phyloP scores from a whole-genome alignment of 257 asterid genomes.

The Solanum megistacrolobum region DNA sequence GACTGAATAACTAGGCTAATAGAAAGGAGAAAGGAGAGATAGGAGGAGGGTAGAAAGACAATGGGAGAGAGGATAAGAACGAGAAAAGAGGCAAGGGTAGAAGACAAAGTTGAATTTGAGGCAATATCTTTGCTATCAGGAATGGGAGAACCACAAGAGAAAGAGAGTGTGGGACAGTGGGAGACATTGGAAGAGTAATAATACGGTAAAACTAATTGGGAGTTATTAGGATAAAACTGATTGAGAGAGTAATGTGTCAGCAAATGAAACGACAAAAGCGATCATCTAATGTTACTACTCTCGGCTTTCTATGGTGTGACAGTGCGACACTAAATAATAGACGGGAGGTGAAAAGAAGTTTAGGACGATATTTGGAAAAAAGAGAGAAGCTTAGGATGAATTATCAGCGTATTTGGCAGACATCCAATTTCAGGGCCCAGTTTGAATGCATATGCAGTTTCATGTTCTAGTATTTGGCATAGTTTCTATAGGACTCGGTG shows the following conservation, averaged over 20 bases:
- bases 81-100: not conserved
- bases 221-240: not conserved
- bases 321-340: not conserved
- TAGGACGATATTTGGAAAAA: not conserved
- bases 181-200: not conserved
- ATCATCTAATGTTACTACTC: not conserved
- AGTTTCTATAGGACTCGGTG: not conserved
- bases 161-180: not conserved
- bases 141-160: not conserved
- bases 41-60: not conserved
- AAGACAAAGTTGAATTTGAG: not conserved
- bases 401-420: not conserved
- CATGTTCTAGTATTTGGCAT: not conserved
- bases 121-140: not conserved
- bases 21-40: not conserved
- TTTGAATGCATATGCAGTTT: not conserved
- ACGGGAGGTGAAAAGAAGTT: not conserved
- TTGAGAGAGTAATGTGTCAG: not conserved
- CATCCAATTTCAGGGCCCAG: not conserved
- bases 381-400: not conserved
- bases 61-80: not conserved
- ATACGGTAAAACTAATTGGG: not conserved
- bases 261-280: not conserved
- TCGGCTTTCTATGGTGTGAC: not conserved
- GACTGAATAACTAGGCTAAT: not conserved